Base-by-base conservation (phyloP, 257 asterid genomes). In the Rubia yunnanensis region DNA sequence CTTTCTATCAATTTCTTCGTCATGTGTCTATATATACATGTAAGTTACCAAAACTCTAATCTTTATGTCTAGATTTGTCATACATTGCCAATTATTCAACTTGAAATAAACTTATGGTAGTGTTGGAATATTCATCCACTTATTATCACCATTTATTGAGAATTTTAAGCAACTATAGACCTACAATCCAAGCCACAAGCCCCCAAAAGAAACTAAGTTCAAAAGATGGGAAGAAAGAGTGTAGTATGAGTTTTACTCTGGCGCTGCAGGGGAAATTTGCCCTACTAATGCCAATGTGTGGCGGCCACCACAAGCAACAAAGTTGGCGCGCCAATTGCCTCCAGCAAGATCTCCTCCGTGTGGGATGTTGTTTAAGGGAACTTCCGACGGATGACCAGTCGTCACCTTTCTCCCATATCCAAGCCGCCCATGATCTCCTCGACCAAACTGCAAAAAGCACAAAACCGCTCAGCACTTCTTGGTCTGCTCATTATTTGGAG, bases 351-450 rank as follows among this genome's bases (percentile, higher is more conserved):
- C 83, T 55, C 41, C 83, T 55, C 41, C 70, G 4, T 88, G 96
- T 52, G 86, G 84, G 53, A 84, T 74, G 79, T 82, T 74, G 79
- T 83, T 68, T 78, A 86, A 77, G 31, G 99, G 97, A 55, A 90
- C 99, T 76, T 94, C 89, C 1, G 88, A 91, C 0, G 99, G 96
- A 81, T 86, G 95, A 30, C 99, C 99, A 0, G 97, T 94, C 0
- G 97, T 94, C 76, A 77, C 74, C 79, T 94, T 94, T 65, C 91
- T 81, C 62, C 99, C 99, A 49, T 94, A 94, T 36, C 97, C 99
- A 63, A 94, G 77, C 44, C 99, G 95, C n/a, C 99, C 99, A 60
- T 94, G 99, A 79, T 94, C 99, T 35, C 99, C 99, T 71, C 99
- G 81, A 22, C 99, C 99, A 54, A 88, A 90, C 97, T 94, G 94